Conservation (phyloP, 257 asterid species). For the Verbena officinalis region DNA sequence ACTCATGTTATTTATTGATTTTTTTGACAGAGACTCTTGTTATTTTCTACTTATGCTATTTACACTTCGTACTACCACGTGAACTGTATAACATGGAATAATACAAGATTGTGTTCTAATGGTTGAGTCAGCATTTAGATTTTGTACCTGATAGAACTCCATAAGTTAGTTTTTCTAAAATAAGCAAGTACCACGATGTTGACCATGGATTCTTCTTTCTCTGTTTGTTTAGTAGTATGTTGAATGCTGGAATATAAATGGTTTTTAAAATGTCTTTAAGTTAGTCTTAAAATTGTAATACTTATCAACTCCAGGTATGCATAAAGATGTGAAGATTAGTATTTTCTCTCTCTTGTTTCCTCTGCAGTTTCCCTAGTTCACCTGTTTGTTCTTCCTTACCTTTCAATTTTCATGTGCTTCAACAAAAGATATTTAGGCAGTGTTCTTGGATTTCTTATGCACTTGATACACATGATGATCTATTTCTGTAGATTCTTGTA, state of each 20-base stretch:
- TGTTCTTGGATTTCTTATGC: conserved; percentile 11
- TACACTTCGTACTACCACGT: background rate
- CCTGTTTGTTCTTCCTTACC: background rate
- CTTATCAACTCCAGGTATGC: conserved; percentile 12
- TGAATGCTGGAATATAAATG: conserved; percentile 2
- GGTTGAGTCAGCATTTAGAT: conserved; percentile 13
- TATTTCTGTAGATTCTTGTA: background rate
- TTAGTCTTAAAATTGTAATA: background rate
- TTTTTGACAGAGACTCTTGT: too few species aligned
- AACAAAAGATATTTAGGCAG: background rate
- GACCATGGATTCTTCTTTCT: conserved; percentile 19
- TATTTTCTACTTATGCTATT: background rate
- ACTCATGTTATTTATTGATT: conserved; percentile 29
- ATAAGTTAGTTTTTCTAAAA: background rate
- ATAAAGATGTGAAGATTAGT: conserved; percentile 13
- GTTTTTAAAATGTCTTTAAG: too few species aligned
- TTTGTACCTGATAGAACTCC: conserved; percentile 13
- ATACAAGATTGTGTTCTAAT: conserved; percentile 5
- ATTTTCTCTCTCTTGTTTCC: conserved; percentile 8
- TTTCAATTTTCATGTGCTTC: background rate
- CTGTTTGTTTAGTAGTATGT: conserved; percentile 8
- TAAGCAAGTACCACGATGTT: conserved; percentile 25
- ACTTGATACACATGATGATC: background rate
- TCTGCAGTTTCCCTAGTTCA: conserved; percentile 10
- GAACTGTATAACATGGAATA: background rate